These are phyloP conservation scores for Aspergillus arachidicola DNA, from an alignment of 2,329 filamentous ascomycete species.

Conservation along the genomic window DNA sequence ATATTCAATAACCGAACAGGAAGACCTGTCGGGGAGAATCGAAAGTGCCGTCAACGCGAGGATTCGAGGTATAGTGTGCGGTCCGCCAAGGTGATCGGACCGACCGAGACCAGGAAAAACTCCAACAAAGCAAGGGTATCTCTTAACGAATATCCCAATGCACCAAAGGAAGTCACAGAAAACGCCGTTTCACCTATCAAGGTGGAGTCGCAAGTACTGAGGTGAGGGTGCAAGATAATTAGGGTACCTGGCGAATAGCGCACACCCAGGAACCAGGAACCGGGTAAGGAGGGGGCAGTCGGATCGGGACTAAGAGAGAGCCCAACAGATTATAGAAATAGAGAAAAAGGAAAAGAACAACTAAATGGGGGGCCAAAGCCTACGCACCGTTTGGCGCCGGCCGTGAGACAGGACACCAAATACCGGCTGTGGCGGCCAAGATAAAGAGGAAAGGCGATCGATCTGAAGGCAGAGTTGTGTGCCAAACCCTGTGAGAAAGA, in stretches of 20 bases:
- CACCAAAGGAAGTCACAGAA: slow-evolving; percentile 23
- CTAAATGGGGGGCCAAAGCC: slow-evolving; percentile 43
- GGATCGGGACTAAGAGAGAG: slow-evolving; percentile 20
- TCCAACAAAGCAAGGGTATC: slow-evolving; percentile 40
- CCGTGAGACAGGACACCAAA: slow-evolving; percentile 50
- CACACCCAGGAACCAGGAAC: slow-evolving; percentile 19
- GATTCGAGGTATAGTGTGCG: slow-evolving; percentile 24
- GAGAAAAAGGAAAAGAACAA: slow-evolving; percentile 25
- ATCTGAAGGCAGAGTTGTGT: slow-evolving; percentile 34
- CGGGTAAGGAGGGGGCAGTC: slow-evolving; percentile 16
- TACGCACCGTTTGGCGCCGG: slow-evolving; percentile 51
- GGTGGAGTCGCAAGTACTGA: slow-evolving; percentile 23
- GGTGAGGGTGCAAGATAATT: slow-evolving; percentile 13
- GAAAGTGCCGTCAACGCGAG: slow-evolving; percentile 39
- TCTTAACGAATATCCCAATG: slow-evolving; percentile 35
- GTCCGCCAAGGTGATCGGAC: slow-evolving; percentile 30
- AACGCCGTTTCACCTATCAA: slow-evolving; percentile 29
- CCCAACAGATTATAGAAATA: slow-evolving; percentile 18
- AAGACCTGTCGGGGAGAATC: slow-evolving; percentile 25
- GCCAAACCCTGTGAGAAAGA: slow-evolving; percentile 26
- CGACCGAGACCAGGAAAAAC: slow-evolving; percentile 30
- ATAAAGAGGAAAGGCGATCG: slow-evolving; percentile 35
- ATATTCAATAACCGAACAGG: slow-evolving; percentile 24
- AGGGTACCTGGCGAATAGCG: slow-evolving; percentile 5
- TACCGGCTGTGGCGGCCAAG: slow-evolving; percentile 49